Base-by-base conservation (phyloP, 495 filamentous ascomycete species). In the Penicillium fimorum region DNA sequence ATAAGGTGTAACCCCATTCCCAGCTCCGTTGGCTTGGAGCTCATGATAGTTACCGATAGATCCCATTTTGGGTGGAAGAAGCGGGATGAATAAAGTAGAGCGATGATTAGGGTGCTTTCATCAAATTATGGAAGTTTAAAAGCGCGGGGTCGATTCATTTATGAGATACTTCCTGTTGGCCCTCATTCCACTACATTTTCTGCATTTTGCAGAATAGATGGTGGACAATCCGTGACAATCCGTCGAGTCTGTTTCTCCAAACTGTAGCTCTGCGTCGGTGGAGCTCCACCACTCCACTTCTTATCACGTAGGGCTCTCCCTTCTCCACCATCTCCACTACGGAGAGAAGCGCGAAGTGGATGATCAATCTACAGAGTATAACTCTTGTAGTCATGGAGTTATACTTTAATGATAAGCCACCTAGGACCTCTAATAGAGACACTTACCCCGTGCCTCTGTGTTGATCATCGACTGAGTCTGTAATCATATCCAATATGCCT, bases 1-100 rank as follows among this genome's bases (percentile, higher is more conserved):
- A 59, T 76, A 76, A 29, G 55, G 50, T 25, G 29, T 52, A 5
- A 33, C 2, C 27, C 15, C 40, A 44, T 27, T 44, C 13, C n/a
- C 37, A 43, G 3, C 37, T 42, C 49, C 49, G 43, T 52, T 52
- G 37, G 37, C 37, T 4, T 32, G 33, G 24, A 53, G 38, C 50
- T 53, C 50, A 43, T 53, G 37, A 44, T 53, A 53, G 24, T 29
- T 32, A 44, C 50, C 50, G 37, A 53, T 53, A 53, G 50, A 53
- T 35, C 50, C 50, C 50, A 53, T 53, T 44, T 22, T 53, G 24
- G 38, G 40, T 53, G 27, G 25, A 17, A 22, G 17, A 22, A 44
- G 11, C 4, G 22, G 40, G 25, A 17, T 20, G 0, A 45, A 20
- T 25, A 29, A 27, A 17, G n/a, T 52, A n/a, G 17, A 30, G 18